phyloP scores from a whole-genome alignment of 2,329 filamentous ascomycete species.

The Dendryphion nanum region DNA sequence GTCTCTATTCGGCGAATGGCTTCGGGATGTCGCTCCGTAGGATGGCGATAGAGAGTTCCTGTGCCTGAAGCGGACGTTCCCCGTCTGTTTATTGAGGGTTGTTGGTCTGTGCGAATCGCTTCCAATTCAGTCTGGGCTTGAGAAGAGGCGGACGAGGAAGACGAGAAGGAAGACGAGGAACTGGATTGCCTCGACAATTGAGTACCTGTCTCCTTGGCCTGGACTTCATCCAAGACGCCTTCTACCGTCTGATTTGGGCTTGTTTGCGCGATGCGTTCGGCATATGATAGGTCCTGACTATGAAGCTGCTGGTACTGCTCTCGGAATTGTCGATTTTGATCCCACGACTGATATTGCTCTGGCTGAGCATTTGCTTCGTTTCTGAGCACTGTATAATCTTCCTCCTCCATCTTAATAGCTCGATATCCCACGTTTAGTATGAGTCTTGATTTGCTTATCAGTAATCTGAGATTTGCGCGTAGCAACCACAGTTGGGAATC shows the following conservation, averaged over 20 bases:
- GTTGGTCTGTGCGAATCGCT: constrained; percentile 27
- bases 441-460: no score
- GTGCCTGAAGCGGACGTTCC: constrained; percentile 17
- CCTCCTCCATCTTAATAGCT: constrained; percentile 26
- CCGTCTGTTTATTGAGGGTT: constrained; percentile 7
- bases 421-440: no score
- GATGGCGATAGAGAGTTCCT: constrained; percentile 26
- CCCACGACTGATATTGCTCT: constrained; percentile 26
- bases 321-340: constrained; percentile 24
- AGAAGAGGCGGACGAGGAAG: constrained; percentile 18
- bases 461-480: no score
- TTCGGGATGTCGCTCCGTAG: constrained; percentile 65
- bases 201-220: constrained; percentile 17
- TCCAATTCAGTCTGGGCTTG: constrained; percentile 19
- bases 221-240: no score
- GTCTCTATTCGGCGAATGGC: constrained; percentile 71
- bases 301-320: constrained; percentile 22
- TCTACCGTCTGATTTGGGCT: not conserved
- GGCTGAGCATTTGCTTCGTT: constrained; percentile 29
- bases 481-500: no score
- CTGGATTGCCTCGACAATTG: constrained; percentile 21
- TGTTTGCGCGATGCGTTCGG: constrained; percentile 8
- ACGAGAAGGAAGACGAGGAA: constrained; percentile 16
- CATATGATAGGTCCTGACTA: constrained; percentile 15
- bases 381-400: constrained; percentile 28